Conservation (phyloP, 495 filamentous ascomycete genomes). For the Penicillium simplicissimum region DNA sequence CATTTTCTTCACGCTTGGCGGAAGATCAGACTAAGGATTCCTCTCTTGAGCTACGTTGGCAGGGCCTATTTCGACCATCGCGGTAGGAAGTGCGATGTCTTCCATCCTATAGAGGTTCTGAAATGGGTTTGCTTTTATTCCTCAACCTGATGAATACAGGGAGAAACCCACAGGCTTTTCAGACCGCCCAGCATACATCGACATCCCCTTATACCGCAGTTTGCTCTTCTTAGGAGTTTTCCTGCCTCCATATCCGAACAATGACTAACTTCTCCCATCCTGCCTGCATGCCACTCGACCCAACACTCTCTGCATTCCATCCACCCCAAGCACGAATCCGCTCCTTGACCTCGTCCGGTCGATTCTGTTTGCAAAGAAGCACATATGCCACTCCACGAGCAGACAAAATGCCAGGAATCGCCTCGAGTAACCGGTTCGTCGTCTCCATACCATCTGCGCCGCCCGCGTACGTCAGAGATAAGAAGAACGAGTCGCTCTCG, state of each 20-base stretch:
- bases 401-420: constrained; percentile 62
- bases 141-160: background rate
- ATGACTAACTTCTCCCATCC: constrained; percentile 92
- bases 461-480: constrained; percentile 87
- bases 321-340: constrained; percentile 57
- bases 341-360: constrained; percentile 70
- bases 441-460: constrained; percentile 90
- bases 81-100: background rate
- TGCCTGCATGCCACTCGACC: constrained; percentile 77
- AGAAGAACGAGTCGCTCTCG: constrained; percentile 72
- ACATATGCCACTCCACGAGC: constrained; percentile 80
- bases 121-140: background rate
- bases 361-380: constrained; percentile 85
- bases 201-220: too few species aligned
- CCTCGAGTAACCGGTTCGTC: constrained; percentile 72
- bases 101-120: background rate
- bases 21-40: too few species aligned
- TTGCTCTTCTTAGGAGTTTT: background rate
- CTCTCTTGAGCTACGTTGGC: too few species aligned
- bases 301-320: constrained; percentile 80
- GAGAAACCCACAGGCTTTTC: background rate
- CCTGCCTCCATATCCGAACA: constrained; percentile 69
- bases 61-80: background rate
- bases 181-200: background rate
- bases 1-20: background rate